These are phyloP conservation scores for Salvia sclarea DNA, from an alignment of 305 asterid species.

Conservation along the genomic window DNA sequence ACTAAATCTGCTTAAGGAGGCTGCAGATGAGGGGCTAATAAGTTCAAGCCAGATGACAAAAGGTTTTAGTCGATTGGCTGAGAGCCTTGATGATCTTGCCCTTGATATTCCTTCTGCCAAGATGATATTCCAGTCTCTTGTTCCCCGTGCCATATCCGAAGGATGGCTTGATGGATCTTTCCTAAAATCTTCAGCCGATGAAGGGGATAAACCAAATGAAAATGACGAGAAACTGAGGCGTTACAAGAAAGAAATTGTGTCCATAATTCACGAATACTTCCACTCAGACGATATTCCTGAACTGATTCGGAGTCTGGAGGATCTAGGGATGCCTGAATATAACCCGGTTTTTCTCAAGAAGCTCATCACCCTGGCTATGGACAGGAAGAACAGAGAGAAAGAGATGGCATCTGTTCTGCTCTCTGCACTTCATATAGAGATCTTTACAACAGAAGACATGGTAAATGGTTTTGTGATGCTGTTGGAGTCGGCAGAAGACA, in stretches of 20 bases:
- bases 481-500: constrained; percentile 88
- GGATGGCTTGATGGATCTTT: constrained; percentile 81
- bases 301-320: constrained; percentile 77
- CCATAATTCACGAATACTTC: constrained; percentile 79
- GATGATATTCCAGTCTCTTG: constrained; percentile 48
- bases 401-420: constrained; percentile 96
- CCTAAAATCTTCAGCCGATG: constrained; percentile 43
- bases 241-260: constrained; percentile 66
- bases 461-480: constrained; percentile 85
- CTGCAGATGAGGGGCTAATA: constrained; percentile 79
- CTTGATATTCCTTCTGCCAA: constrained; percentile 87
- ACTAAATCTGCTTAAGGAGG: constrained; percentile 64
- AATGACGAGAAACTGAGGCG: constrained; percentile 51
- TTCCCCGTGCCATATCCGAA: constrained; percentile 65
- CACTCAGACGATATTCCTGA: constrained; percentile 92
- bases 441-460: constrained; percentile 80
- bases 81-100: constrained; percentile 79
- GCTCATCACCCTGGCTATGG: constrained; percentile 87
- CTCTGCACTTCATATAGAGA: constrained; percentile 84
- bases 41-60: constrained; percentile 84
- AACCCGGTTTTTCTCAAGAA: constrained; percentile 82
- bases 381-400: constrained; percentile 85
- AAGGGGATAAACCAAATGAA: constrained; percentile 40
- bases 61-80: constrained; percentile 68
- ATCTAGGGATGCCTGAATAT: constrained; percentile 64